A percentile compares a stretch with the other conserved stretches of the same genome.
phyloP scores from a whole-genome alignment of 1,284 basidiomycete genomes.

The Pholiota adiposa region DNA sequence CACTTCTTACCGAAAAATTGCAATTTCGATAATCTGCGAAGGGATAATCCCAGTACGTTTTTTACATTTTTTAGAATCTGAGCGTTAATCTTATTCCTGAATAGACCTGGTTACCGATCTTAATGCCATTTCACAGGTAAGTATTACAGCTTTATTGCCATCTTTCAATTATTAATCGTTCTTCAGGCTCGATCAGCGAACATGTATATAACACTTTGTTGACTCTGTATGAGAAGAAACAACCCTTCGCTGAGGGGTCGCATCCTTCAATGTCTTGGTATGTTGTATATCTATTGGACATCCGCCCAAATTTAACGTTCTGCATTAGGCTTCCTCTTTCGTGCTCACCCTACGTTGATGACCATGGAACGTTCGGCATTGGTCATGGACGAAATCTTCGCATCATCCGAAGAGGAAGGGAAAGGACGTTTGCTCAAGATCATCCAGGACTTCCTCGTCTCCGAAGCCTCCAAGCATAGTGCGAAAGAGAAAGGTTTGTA shows the following conservation, averaged over 20 bases:
- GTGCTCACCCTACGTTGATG: slow-evolving; percentile 91
- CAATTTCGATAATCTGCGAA: slow-evolving; percentile 80
- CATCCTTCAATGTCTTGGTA: slow-evolving; percentile 84
- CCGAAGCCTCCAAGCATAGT: slow-evolving; percentile 78
- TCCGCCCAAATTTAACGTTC: background rate
- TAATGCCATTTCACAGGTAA: slow-evolving; percentile 61
- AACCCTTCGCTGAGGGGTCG: slow-evolving; percentile 62
- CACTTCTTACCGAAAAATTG: slow-evolving; percentile 88
- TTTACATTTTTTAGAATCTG: background rate
- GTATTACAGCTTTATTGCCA: slow-evolving; percentile 9
- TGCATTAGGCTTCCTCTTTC: slow-evolving; percentile 77
- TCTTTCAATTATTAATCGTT: slow-evolving; percentile 24
- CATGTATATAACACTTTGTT: slow-evolving; percentile 81
- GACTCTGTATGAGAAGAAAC: slow-evolving; percentile 63
- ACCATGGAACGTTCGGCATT: slow-evolving; percentile 73
- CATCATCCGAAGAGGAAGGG: slow-evolving; percentile 69
- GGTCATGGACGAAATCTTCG: slow-evolving; percentile 92
- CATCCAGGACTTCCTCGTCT: slow-evolving; percentile 87
- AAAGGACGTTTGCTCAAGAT: slow-evolving; percentile 81
- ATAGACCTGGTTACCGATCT: slow-evolving; percentile 63
- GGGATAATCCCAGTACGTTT: slow-evolving; percentile 56
- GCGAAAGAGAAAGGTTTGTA: slow-evolving; percentile 67
- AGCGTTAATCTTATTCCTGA: background rate
- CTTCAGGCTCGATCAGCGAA: slow-evolving; percentile 68
- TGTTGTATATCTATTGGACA: slow-evolving; percentile 17